Evolutionary conservation across 2,329 filamentous ascomycete genomes (phyloP).

Genomic region (Sporothrix inflata): DNA sequence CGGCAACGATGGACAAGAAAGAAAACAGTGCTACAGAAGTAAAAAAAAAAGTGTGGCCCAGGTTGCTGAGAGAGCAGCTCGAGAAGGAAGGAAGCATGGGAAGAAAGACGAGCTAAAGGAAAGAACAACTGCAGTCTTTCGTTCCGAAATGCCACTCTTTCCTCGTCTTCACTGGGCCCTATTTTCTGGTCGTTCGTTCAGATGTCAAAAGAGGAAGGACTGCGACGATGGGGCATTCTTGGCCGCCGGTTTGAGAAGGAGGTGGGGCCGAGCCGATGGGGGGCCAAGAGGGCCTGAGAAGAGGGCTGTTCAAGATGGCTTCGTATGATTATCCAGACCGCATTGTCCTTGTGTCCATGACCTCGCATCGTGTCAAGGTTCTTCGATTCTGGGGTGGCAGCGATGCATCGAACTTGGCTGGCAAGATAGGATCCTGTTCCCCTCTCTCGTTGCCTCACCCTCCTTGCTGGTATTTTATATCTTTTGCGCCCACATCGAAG

Average conservation of each 20-base stretch:
- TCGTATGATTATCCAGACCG: background rate
- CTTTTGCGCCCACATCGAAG: background rate
- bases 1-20: background rate
- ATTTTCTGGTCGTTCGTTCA: background rate
- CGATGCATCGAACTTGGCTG: background rate
- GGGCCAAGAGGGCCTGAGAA: conserved; percentile 3
- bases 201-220: conserved; percentile 16
- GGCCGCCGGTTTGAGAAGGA: background rate
- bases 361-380: background rate
- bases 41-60: background rate
- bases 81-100: background rate
- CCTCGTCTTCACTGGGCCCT: background rate
- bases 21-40: background rate
- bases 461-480: background rate
- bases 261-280: background rate
- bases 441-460: background rate
- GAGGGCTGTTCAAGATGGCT: background rate
- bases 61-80: background rate
- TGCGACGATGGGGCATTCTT: background rate
- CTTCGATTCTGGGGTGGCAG: background rate
- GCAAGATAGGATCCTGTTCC: background rate
- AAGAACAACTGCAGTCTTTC: conserved; percentile 13
- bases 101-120: background rate
- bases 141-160: conserved; percentile 7
- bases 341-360: background rate